phyloP scores from a whole-genome alignment of 176 grass and related monocot genomes.

The Tillandsia leiboldiana region DNA sequence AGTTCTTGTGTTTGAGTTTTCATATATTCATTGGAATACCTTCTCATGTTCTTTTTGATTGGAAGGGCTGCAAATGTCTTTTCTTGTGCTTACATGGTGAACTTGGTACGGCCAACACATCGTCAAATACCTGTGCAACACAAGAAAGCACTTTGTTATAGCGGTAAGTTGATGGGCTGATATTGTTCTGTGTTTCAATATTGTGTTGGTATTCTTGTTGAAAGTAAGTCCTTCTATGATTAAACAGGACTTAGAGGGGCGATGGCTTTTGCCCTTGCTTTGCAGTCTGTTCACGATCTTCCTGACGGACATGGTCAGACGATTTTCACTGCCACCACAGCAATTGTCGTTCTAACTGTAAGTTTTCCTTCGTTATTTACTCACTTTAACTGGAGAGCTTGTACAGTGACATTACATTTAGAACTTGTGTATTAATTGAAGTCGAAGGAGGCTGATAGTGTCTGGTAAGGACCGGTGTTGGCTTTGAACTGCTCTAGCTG shows the following conservation, averaged over 20 bases:
- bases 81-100: conserved; percentile 88
- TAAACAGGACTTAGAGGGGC: conserved; percentile 86
- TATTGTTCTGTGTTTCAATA: neutral
- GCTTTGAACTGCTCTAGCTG: too few species aligned
- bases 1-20: too few species aligned
- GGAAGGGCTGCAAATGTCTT: conserved; percentile 85
- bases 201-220: neutral
- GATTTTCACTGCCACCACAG: conserved; percentile 86
- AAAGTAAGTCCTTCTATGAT: conserved; percentile 19
- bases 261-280: conserved; percentile 99
- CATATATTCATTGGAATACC: too few species aligned
- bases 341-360: conserved; percentile 97
- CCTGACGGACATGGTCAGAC: conserved; percentile 93
- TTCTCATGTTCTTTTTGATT: neutral
- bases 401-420: too few species aligned
- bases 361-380: neutral
- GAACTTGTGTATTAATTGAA: too few species aligned
- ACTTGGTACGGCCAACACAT: conserved; percentile 61
- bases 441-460: too few species aligned
- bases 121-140: conserved; percentile 79
- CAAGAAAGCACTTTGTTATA: conserved; percentile 98
- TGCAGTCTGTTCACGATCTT: conserved; percentile 95
- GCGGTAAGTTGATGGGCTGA: conserved; percentile 44
- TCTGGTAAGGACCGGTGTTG: too few species aligned
- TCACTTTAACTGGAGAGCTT: too few species aligned